phyloP scores from a whole-genome alignment of 1,284 basidiomycete species.

The Irpex sp. region DNA sequence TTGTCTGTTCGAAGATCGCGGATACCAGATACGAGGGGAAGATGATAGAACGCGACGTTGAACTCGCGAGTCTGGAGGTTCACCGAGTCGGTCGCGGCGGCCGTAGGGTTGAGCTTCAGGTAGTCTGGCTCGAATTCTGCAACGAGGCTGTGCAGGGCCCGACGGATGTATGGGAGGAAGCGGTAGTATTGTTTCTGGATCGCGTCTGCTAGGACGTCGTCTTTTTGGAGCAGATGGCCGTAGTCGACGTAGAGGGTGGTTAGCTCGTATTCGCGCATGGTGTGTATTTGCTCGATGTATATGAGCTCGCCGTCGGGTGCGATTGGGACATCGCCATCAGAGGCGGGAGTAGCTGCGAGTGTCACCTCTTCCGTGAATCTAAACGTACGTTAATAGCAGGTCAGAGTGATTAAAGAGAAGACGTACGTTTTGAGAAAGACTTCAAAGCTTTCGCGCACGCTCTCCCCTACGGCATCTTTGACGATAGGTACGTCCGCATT shows the following conservation, averaged over 20 bases:
- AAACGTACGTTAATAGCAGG: neutral
- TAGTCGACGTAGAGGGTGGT: constrained; percentile 98
- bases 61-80: constrained; percentile 92
- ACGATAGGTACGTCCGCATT: constrained; percentile 78
- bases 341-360: constrained; percentile 71
- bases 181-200: constrained; percentile 96
- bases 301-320: constrained; percentile 61
- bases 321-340: constrained; percentile 57
- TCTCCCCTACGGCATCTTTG: constrained; percentile 90
- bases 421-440: constrained; percentile 87
- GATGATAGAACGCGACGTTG: constrained; percentile 91
- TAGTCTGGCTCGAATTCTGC: constrained; percentile 89
- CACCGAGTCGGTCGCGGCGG: constrained; percentile 75
- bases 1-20: constrained; percentile 92
- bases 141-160: constrained; percentile 88
- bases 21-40: constrained; percentile 93
- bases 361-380: constrained; percentile 83
- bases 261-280: constrained; percentile 89
- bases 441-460: constrained; percentile 87
- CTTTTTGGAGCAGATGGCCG: constrained; percentile 83
- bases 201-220: constrained; percentile 90
- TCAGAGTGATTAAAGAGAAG: neutral
- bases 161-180: constrained; percentile 91
- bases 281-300: constrained; percentile 90
- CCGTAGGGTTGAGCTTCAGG: constrained; percentile 85